phyloP scores from a whole-genome alignment of 2,329 filamentous ascomycete genomes.

The Cryoendolithus antarcticus region DNA sequence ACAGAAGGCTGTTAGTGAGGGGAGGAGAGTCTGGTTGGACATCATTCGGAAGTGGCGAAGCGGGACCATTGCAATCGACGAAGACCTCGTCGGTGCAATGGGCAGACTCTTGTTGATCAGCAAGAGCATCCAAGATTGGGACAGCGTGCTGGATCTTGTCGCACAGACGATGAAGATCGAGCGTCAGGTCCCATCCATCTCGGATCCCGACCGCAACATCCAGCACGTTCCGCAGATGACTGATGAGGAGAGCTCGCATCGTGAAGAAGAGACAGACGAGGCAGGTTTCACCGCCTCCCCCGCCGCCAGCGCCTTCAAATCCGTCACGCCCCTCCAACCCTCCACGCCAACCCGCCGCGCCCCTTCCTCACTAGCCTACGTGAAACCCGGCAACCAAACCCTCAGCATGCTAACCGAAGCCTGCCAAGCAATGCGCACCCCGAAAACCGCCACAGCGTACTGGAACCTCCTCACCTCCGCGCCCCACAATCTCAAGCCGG shows the following conservation, averaged over 20 bases:
- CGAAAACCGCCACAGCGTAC: conserved; percentile 55
- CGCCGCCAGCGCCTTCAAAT: conserved; percentile 18
- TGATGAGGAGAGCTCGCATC: background rate
- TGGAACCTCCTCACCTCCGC: conserved; percentile 59
- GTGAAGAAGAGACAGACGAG: conserved; percentile 6
- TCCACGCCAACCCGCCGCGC: conserved; percentile 6
- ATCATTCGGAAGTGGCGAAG: conserved; percentile 61
- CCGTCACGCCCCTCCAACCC: conserved; percentile 9
- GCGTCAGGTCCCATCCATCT: conserved; percentile 34
- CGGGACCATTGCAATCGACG: conserved; percentile 61
- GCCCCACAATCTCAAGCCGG: conserved; percentile 51
- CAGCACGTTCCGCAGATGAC: conserved; percentile 16
- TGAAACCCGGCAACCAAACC: conserved; percentile 39
- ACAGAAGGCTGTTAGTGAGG: conserved; percentile 48
- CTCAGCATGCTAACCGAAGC: conserved; percentile 59
- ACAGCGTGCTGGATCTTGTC: conserved; percentile 61
- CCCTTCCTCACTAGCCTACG: conserved; percentile 24
- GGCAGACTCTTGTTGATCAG: conserved; percentile 61
- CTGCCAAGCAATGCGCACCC: conserved; percentile 47
- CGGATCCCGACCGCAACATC: conserved; percentile 15
- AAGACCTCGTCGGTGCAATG: conserved; percentile 69
- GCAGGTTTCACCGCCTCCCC: conserved; percentile 16
- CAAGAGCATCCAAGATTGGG: conserved; percentile 46
- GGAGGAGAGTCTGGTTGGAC: conserved; percentile 68
- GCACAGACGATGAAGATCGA: conserved; percentile 71